Evolutionary conservation across 2,329 filamentous ascomycete genomes (phyloP).

Genomic region (Colletotrichum eleusines): DNA sequence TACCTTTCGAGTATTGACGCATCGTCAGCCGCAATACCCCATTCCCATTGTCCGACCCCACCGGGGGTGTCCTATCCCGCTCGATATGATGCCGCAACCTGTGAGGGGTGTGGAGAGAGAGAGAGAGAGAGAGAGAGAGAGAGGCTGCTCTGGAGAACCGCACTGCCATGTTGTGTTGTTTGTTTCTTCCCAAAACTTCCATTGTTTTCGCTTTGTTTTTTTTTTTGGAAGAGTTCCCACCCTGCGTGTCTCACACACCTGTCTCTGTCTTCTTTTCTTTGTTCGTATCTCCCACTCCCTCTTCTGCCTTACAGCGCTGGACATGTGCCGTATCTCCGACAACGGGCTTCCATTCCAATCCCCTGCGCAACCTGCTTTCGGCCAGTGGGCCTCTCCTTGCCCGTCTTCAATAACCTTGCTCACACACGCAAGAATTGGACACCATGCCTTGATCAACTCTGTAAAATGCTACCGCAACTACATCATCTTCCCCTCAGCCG

Average conservation of each 20-base stretch:
- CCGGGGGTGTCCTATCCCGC: not conserved
- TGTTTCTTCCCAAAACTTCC: not conserved
- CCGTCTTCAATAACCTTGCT: not conserved
- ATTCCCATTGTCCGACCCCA: not conserved
- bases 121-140: too few relatives aligned
- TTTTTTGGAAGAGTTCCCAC: not conserved
- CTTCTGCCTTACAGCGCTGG: too few relatives aligned
- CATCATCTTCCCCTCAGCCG: conserved; percentile 31
- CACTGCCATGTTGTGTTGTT: not conserved
- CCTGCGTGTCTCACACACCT: conserved; percentile 7
- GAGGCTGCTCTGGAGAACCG: not conserved
- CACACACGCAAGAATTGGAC: not conserved
- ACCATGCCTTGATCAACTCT: conserved; percentile 21
- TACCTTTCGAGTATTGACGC: conserved; percentile 1
- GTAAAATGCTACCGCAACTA: conserved; percentile 24
- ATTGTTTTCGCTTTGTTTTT: not conserved
- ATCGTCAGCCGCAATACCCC: conserved; percentile 5
- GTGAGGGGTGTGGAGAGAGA: not conserved
- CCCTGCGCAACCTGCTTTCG: conserved; percentile 27
- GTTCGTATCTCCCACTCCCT: not conserved
- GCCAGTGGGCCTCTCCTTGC: conserved; percentile 19
- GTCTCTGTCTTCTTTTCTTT: not conserved
- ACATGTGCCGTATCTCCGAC: conserved; percentile 8
- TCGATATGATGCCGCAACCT: not conserved
- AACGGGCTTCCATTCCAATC: not conserved